These are phyloP conservation scores for Zostera marina DNA, from an alignment of 116 monocot genomes.

Conservation along the genomic window DNA sequence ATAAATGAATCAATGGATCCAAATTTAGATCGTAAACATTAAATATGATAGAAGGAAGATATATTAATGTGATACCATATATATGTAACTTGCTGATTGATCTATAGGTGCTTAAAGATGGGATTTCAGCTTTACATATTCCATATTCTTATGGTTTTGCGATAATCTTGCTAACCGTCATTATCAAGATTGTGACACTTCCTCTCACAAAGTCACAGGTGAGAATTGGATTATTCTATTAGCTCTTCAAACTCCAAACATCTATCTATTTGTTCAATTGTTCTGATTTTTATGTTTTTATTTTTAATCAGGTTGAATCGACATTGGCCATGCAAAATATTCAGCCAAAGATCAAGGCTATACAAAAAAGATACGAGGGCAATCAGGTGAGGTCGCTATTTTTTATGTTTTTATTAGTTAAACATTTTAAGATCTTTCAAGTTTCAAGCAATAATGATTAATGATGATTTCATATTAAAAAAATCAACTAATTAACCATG, in stretches of 20 bases:
- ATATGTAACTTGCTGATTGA: neutral
- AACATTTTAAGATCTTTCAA: neutral
- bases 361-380: constrained; percentile 81
- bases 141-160: constrained; percentile 95
- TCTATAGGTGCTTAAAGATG: constrained; percentile 69
- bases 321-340: constrained; percentile 96
- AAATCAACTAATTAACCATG: too few relatives aligned
- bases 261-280: neutral
- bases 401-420: neutral
- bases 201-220: constrained; percentile 94
- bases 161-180: constrained; percentile 81
- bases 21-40: neutral
- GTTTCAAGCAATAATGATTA: neutral
- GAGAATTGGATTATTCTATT: neutral
- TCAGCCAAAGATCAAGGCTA: constrained; percentile 94
- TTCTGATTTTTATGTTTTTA: neutral
- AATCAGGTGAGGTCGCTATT: constrained; percentile 83
- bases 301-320: constrained; percentile 64
- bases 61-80: neutral
- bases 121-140: constrained; percentile 52
- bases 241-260: neutral
- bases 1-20: neutral
- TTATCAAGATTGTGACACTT: constrained; percentile 62
- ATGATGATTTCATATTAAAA: neutral
- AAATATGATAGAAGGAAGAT: neutral